Evolutionary conservation across 2,329 filamentous ascomycete genomes (phyloP), one percentile per base, ranked within the genome.

Genomic region (Lasiodiplodia theobromae): DNA sequence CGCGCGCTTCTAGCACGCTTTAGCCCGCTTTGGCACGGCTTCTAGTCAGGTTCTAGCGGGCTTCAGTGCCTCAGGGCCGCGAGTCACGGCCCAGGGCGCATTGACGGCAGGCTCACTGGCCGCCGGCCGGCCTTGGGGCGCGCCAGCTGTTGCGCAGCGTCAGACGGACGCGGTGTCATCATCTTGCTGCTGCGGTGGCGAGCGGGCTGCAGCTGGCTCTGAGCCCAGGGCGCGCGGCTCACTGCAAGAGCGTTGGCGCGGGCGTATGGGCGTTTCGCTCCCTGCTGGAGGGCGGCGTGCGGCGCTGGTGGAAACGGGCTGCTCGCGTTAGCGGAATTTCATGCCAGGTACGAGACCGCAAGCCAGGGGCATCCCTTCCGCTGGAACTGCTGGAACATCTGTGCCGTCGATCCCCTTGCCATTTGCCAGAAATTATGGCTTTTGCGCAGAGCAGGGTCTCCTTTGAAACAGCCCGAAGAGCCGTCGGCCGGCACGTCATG

Each of bases 401-500:
- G 67, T 65, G 67, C 67, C 67, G 67, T 68, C 67, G 67, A 68
- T 68, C 67, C 67, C 67, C 58, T 64, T 64, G 57, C 52, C 51
- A 67, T 67, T 67, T 57, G 40, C 67, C 51, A 65, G 66, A 68
- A 68, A 68, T 68, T 68, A 68, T 68, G 66, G 66, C 66, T 67
- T 57, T 67, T 65, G 66, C 66, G 62, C 64, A 57, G 40, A 47
- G 69, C 69, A 69, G 68, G 69, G 62, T 69, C 64, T 69, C 68
- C 62, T 69, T 75, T 78, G 76, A 78, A 78, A 79, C 77, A 78
- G 68, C 73, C 74, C 75, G 76, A 74, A 74, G 76, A 70, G 73
- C 76, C 76, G 76, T 78, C 76, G 74, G 74, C 73, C 77, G 77
- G 77, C 76, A 79, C 77, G 77, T 79, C 77, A 79, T 79, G 77